phyloP scores from a whole-genome alignment of 148 eudicot genomes.

The Vaccinium macrocarpon region DNA sequence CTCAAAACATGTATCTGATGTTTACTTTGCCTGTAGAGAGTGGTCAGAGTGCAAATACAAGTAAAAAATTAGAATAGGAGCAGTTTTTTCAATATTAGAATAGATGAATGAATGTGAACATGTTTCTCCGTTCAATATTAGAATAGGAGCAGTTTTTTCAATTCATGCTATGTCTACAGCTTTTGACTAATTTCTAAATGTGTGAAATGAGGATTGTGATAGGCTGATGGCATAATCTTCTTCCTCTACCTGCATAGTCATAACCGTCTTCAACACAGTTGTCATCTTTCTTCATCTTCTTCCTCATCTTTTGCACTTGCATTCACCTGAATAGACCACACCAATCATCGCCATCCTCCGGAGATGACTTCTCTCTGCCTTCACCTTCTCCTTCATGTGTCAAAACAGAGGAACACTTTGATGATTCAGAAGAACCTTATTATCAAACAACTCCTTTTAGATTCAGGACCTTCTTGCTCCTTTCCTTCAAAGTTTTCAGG shows the following conservation, averaged over 20 bases:
- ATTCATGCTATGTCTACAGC: no score
- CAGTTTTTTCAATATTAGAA: no score
- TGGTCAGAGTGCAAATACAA: no score
- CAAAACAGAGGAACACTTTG: constrained; percentile 49
- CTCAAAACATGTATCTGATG: no score
- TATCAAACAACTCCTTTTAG: constrained; percentile 41
- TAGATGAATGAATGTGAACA: no score
- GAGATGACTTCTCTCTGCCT: constrained; percentile 10
- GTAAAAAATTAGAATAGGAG: no score
- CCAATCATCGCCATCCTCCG: constrained; percentile 55
- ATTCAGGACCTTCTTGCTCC: constrained; percentile 25
- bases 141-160: no score
- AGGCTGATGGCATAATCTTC: constrained; percentile 12
- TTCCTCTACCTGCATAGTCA: constrained; percentile 21
- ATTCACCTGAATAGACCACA: constrained; percentile 82
- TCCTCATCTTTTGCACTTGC: constrained; percentile 48
- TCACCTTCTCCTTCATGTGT: constrained; percentile 24
- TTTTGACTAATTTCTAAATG: no score
- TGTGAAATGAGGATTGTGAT: no score
- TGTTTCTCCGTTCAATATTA: no score
- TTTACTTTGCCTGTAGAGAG: no score
- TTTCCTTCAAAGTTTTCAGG: background rate
- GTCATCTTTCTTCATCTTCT: background rate
- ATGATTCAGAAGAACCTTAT: constrained; percentile 39
- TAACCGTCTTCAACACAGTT: constrained; percentile 17